phyloP scores from a whole-genome alignment of 2,329 filamentous ascomycete species.

The Pseudopyricularia javanii region DNA sequence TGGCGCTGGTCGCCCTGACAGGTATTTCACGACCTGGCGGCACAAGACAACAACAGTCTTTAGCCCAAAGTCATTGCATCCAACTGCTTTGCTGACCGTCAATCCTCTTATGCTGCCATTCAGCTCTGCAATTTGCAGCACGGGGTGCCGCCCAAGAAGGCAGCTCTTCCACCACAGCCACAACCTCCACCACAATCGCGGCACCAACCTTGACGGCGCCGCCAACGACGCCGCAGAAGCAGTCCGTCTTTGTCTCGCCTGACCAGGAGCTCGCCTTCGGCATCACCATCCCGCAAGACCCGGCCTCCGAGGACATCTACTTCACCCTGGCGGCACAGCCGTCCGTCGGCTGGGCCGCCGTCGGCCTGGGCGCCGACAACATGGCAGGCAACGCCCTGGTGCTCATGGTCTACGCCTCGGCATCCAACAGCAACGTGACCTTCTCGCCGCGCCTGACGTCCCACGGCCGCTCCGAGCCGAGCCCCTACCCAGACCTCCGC shows the following conservation, averaged over 20 bases:
- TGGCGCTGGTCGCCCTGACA: neutral
- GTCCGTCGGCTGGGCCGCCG: constrained; percentile 35
- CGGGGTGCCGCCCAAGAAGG: neutral
- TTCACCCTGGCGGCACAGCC: constrained; percentile 38
- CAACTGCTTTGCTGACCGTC: neutral
- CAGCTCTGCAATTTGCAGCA: neutral
- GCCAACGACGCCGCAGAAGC: neutral
- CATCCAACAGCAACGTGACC: constrained; percentile 34
- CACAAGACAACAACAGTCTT: neutral
- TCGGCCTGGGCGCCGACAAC: constrained; percentile 39
- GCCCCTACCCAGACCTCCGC: constrained; percentile 28
- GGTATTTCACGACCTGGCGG: neutral
- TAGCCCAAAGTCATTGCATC: neutral
- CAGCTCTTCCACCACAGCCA: neutral
- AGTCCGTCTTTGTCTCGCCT: constrained; percentile 25
- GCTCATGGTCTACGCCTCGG: constrained; percentile 40
- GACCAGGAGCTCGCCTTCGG: constrained; percentile 33
- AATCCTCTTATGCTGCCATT: too few species aligned
- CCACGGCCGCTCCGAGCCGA: constrained; percentile 36
- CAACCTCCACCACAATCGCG: neutral
- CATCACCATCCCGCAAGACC: constrained; percentile 33
- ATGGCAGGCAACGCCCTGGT: constrained; percentile 37
- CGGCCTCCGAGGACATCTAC: constrained; percentile 31
- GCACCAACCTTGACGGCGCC: neutral
- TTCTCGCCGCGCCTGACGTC: constrained; percentile 40